Percentiles rank a stretch among this genome's conserved stretches.
These are phyloP conservation scores for Mrakia blollopis DNA, from an alignment of 768 basidiomycete species.

Conservation along the genomic window DNA sequence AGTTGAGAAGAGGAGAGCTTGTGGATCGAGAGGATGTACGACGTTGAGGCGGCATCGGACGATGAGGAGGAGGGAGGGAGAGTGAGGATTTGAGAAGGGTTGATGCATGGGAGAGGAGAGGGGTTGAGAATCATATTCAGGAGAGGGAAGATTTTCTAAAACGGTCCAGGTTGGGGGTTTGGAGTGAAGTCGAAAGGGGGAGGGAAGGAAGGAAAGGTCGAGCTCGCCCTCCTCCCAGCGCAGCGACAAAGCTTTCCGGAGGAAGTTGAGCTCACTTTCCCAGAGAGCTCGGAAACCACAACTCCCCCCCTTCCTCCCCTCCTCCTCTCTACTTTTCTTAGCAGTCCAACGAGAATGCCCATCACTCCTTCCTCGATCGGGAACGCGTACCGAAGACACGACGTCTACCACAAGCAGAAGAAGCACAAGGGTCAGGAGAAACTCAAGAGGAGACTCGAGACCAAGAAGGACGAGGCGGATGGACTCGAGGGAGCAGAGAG, in stretches of 20 bases:
- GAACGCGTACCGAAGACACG: constrained; percentile 84
- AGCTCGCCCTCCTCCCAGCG: background rate
- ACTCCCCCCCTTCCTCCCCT: background rate
- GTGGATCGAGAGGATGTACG: constrained; percentile 27
- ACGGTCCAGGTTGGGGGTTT: background rate
- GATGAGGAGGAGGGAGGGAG: background rate
- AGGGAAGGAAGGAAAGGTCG: background rate
- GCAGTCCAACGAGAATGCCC: constrained; percentile 17
- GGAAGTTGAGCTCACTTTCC: no score
- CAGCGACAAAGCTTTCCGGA: no score
- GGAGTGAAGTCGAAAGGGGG: background rate
- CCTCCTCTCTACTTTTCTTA: background rate
- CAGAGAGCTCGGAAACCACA: background rate
- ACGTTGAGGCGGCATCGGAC: background rate
- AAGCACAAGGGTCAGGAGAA: constrained; percentile 74
- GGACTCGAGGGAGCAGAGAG: constrained; percentile 45
- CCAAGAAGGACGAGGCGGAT: constrained; percentile 39
- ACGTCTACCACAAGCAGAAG: constrained; percentile 66
- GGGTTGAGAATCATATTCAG: background rate
- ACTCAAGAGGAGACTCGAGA: constrained; percentile 68
- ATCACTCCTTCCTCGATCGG: constrained; percentile 51
- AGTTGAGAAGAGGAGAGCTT: background rate
- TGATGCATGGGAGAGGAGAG: constrained; percentile 3
- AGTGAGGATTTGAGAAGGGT: constrained; percentile 20
- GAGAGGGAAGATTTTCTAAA: background rate